Conservation (phyloP, 345 rosid genomes). For the Salix koriyanagi region DNA sequence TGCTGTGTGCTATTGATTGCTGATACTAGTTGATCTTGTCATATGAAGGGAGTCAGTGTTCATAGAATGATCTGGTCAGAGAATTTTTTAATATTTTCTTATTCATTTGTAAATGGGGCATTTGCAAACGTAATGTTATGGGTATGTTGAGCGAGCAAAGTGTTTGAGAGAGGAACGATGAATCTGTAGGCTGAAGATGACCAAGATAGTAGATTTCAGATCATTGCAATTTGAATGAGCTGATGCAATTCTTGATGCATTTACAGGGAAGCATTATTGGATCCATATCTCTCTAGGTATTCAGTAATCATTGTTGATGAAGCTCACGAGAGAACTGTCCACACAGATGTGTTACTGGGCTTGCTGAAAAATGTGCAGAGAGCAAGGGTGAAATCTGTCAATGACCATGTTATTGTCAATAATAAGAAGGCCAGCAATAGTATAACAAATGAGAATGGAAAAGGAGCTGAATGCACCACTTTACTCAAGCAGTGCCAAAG, state of each 20-base stretch:
- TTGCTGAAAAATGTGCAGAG: slow-evolving; percentile 70
- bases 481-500: slow-evolving; percentile 45
- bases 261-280: slow-evolving; percentile 80
- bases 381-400: slow-evolving; percentile 47
- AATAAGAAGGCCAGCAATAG: slow-evolving; percentile 28
- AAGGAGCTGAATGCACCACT: slow-evolving; percentile 24
- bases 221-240: background rate
- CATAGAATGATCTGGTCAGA: no score
- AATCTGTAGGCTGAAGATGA: no score
- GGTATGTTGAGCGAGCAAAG: no score
- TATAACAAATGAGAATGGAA: slow-evolving; percentile 26
- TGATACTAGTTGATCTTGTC: no score
- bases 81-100: no score
- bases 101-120: no score
- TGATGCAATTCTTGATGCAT: slow-evolving; percentile 11
- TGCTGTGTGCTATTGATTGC: no score
- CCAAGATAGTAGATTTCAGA: no score
- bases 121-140: no score
- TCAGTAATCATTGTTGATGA: slow-evolving; percentile 83
- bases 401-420: slow-evolving; percentile 18
- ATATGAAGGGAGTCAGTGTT: no score
- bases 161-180: no score
- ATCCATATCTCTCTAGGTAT: slow-evolving; percentile 78
- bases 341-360: slow-evolving; percentile 85
- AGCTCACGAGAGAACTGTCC: slow-evolving; percentile 95